Conservation (phyloP, 1,284 basidiomycete species). For the Ustilago nuda region DNA sequence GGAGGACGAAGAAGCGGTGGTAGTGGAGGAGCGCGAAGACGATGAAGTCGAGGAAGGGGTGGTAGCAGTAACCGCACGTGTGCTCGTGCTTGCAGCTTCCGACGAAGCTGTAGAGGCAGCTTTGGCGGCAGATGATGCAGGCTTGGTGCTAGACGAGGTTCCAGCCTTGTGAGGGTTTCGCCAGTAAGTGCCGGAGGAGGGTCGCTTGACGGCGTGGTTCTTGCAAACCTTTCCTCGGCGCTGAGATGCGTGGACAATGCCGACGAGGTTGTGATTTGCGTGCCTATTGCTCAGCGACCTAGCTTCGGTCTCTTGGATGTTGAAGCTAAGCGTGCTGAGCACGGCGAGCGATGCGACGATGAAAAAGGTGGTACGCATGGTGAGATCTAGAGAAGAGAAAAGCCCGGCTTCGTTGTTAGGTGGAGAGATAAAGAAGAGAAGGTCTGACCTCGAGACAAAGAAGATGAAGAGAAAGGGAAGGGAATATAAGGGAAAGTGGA, state of each 20-base stretch:
- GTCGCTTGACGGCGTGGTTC: slow-evolving; percentile 25
- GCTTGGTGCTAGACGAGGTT: slow-evolving; percentile 10
- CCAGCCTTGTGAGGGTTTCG: background rate
- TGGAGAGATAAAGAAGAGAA: background rate
- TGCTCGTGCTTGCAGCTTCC: too few relatives aligned
- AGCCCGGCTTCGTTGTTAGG: slow-evolving; percentile 19
- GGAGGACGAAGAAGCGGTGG: slow-evolving; percentile 13
- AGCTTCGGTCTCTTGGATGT: slow-evolving; percentile 31
- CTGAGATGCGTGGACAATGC: slow-evolving; percentile 4
- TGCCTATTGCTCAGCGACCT: slow-evolving; percentile 50
- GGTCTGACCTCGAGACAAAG: slow-evolving; percentile 22
- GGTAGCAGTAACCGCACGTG: background rate
- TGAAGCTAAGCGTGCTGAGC: slow-evolving; percentile 35
- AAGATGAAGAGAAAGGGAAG: slow-evolving; percentile 6
- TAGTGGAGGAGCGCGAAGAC: slow-evolving; percentile 11
- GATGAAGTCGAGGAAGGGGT: slow-evolving; percentile 8
- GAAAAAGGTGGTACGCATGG: slow-evolving; percentile 35
- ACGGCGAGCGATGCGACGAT: slow-evolving; percentile 40
- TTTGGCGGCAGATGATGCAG: background rate
- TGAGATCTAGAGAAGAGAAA: slow-evolving; percentile 4
- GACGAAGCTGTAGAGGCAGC: slow-evolving; percentile 1
- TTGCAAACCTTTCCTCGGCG: slow-evolving; percentile 21
- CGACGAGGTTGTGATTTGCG: slow-evolving; percentile 11
- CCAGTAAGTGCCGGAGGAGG: background rate
- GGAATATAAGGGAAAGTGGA: slow-evolving; percentile 12